Evolutionary conservation across 1,139 yeast genomes (phyloP).

Genomic region (Casaregolazyma lundiana): DNA sequence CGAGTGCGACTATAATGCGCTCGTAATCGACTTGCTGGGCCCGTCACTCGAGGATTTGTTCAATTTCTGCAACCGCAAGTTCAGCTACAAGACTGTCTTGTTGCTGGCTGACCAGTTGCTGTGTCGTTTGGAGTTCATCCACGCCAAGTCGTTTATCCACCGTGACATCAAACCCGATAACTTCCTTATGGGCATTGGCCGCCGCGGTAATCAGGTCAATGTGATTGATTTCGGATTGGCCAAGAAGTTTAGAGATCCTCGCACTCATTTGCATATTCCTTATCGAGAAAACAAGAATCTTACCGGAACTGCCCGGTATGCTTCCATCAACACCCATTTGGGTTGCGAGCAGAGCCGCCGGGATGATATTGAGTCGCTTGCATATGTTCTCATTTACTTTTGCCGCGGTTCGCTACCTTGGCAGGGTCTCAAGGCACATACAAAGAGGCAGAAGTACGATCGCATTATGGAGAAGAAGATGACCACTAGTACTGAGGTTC

Average conservation of each 20-base stretch:
- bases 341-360: constrained; percentile 96
- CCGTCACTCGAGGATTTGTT: constrained; percentile 94
- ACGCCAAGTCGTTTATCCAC: constrained; percentile 92
- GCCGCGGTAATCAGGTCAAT: constrained; percentile 91
- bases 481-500: constrained; percentile 83
- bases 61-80: constrained; percentile 91
- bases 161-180: constrained; percentile 90
- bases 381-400: constrained; percentile 91
- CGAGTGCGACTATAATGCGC: constrained; percentile 93
- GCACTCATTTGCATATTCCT: constrained; percentile 93
- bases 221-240: constrained; percentile 97
- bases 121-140: constrained; percentile 91
- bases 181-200: constrained; percentile 93
- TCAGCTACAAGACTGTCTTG: constrained; percentile 88
- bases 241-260: constrained; percentile 90
- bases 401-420: constrained; percentile 95
- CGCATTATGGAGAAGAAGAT: constrained; percentile 95
- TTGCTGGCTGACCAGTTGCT: constrained; percentile 91
- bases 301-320: constrained; percentile 97
- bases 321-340: constrained; percentile 90
- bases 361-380: constrained; percentile 93
- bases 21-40: constrained; percentile 93
- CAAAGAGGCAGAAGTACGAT: constrained; percentile 95
- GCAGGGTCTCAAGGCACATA: constrained; percentile 97
- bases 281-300: constrained; percentile 93